Base-by-base conservation (phyloP, 371 early-diverging fungal species). In the Batrachochytrium dendrobatidis region DNA sequence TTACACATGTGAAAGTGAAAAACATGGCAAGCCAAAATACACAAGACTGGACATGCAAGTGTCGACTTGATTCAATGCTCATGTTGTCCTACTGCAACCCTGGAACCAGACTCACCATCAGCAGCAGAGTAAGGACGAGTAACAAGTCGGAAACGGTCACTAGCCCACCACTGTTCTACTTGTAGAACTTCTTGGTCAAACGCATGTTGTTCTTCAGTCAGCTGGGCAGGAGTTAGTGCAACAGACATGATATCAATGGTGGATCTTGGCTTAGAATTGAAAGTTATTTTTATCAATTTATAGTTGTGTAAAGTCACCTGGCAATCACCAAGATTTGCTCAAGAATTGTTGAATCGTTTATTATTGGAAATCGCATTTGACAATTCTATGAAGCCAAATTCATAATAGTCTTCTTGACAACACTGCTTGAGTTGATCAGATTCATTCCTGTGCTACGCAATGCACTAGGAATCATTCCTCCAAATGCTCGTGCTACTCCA, bases 91-190 rank as follows among this genome's bases (percentile, higher is more conserved):
- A n/a, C n/a, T n/a, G n/a, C n/a, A n/a, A n/a, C n/a, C n/a, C n/a
- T n/a, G n/a, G n/a, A n/a, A n/a, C n/a, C 39, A n/a, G 4, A 43
- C 59, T 25, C 59, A 74, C 75, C 76, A 67, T 73, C 73, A 56
- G 91, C 88, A 60, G 95, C 96, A 31, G 91, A 78, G 77, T 95
- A 95, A 24, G 94, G 94, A 52, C 98, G 89, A 48, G 82, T 86
- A 66, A 90, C 83, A 58, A 82, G 76, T 45, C 76, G 67, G 86
- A 94, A 97, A 43, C 98, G 89, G 10, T 79, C 80, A 55, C 72
- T 68, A 55, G 63, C 68, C 94, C 94, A 97, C 94, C 94, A 94
- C 61, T 81, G 69, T 75, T 92, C 87, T 66, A 97, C 84, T 62
- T 80, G 79, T 53, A 77, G 82, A 57, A 92, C 89, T 68, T 94